Base-by-base conservation (phyloP, 1,284 basidiomycete genomes). In the Pyrrhoderma lamaoense region DNA sequence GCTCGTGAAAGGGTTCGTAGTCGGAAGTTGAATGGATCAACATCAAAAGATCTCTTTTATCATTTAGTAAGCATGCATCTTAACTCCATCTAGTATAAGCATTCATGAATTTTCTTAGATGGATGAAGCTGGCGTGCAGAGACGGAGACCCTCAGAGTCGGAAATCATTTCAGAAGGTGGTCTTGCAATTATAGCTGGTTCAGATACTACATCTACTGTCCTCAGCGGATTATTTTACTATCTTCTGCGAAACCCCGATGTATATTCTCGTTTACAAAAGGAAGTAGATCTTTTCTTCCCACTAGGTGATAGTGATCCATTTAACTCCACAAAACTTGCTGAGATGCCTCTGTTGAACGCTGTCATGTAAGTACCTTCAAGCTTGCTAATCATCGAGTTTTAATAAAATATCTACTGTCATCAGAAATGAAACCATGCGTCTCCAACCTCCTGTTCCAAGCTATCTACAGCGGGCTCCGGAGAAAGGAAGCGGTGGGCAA, bases 31-130 rank as follows among this genome's bases (percentile, higher is more conserved):
- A 34, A 61, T 50, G 67, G 67, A 14, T 60, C 64, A 8, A 46
- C 58, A 7, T 58, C 42, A 22, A 66, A 64, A 45, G 71, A 72
- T 56, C 58, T 72, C 5, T 70, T 71, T 55, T 62, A 68, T 49
- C 62, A 73, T 42, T 48, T 73, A 55, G 70, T 73, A 48, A 16
- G 47, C 31, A 5, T 49, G n/a, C 18, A 38, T 18, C 16, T 3
- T 8, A 14, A 27, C 13, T 34, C 23, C 22, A 19, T 3, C 47
- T 48, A 8, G 19, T 19, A 14, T 21, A 11, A 48, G 34, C 22
- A 19, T 37, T 27, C 18, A 27, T 2, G 14, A 13, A 27, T 34
- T 35, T 19, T 39, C 8, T 27, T 50, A 67, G 65, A 64, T 62
- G 38, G 61, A 66, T 42, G 64, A 64, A 50, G 66, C 60, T 16